These are phyloP conservation scores for Pyrenophora seminiperda DNA, from an alignment of 2,329 filamentous ascomycete species.

Conservation along the genomic window DNA sequence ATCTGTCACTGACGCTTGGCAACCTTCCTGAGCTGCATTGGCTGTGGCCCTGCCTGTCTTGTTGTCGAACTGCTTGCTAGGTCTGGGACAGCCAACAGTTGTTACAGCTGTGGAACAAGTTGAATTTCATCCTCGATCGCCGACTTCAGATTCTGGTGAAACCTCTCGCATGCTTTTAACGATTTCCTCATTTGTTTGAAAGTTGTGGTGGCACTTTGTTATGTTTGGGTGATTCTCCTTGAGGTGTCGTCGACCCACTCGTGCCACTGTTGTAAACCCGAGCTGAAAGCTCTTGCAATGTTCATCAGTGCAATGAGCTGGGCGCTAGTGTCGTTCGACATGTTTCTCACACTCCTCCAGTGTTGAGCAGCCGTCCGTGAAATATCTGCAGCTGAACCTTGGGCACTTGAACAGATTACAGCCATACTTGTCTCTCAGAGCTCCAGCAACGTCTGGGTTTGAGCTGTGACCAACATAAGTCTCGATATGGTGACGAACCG, in stretches of 20 bases:
- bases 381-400: constrained; percentile 21
- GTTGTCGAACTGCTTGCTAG: neutral
- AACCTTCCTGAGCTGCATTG: neutral
- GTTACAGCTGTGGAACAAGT: neutral
- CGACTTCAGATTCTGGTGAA: constrained; percentile 6
- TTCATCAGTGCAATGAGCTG: constrained; percentile 17
- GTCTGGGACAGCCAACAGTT: neutral
- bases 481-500: constrained; percentile 9
- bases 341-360: constrained; percentile 19
- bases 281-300: constrained; percentile 15
- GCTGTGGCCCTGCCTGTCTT: neutral
- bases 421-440: neutral
- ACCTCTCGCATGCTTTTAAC: constrained; percentile 3
- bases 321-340: constrained; percentile 19
- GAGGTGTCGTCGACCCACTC: constrained; percentile 12
- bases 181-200: constrained; percentile 14
- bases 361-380: constrained; percentile 15
- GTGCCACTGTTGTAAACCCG: constrained; percentile 13
- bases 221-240: constrained; percentile 12
- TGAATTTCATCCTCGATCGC: neutral
- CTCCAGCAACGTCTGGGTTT: constrained; percentile 2
- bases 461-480: neutral
- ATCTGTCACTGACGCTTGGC: constrained; percentile 9
- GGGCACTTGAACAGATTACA: constrained; percentile 18
- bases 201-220: neutral